These are phyloP conservation scores for Pythium utonaiense DNA, from an alignment of 352 stramenopile genomes.

Conservation along the genomic window DNA sequence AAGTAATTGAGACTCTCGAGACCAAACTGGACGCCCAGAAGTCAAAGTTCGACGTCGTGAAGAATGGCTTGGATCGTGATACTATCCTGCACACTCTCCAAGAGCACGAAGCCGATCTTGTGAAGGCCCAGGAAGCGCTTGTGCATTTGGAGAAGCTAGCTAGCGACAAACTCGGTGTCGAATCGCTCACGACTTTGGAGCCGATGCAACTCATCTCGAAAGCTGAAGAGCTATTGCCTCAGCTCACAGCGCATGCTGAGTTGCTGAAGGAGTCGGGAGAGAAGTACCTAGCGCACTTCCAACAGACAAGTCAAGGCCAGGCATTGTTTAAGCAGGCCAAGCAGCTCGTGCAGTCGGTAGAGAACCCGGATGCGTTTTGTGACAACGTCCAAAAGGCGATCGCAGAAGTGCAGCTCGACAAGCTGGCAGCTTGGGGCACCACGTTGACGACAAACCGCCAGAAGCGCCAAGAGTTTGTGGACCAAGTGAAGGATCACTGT, in stretches of 20 bases:
- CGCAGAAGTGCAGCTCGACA: constrained; percentile 61
- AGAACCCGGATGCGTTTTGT: constrained; percentile 70
- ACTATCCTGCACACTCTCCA: constrained; percentile 51
- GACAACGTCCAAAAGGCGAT: constrained; percentile 72
- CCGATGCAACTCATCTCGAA: constrained; percentile 52
- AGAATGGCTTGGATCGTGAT: constrained; percentile 35
- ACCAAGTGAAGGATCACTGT: constrained; percentile 80
- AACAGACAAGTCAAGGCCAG: constrained; percentile 67
- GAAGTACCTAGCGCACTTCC: constrained; percentile 64
- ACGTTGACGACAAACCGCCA: constrained; percentile 56
- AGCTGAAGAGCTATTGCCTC: constrained; percentile 61
- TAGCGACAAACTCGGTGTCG: constrained; percentile 55
- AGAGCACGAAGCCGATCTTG: constrained; percentile 51
- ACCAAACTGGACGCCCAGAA: constrained; percentile 43
- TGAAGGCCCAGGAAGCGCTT: constrained; percentile 56
- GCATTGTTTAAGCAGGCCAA: constrained; percentile 67
- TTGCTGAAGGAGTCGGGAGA: constrained; percentile 60
- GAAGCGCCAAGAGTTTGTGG: constrained; percentile 74
- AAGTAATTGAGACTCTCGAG: constrained; percentile 64
- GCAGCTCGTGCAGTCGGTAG: constrained; percentile 62
- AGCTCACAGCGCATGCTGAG: constrained; percentile 47
- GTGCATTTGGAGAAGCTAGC: constrained; percentile 51
- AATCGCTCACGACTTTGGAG: constrained; percentile 52
- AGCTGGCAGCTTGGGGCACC: constrained; percentile 60
- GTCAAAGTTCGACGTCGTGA: constrained; percentile 36